A percentile compares a stretch with the other conserved stretches of the same genome.
Conservation (phyloP, 768 basidiomycete species). For the Phaeotremella skinneri region DNA sequence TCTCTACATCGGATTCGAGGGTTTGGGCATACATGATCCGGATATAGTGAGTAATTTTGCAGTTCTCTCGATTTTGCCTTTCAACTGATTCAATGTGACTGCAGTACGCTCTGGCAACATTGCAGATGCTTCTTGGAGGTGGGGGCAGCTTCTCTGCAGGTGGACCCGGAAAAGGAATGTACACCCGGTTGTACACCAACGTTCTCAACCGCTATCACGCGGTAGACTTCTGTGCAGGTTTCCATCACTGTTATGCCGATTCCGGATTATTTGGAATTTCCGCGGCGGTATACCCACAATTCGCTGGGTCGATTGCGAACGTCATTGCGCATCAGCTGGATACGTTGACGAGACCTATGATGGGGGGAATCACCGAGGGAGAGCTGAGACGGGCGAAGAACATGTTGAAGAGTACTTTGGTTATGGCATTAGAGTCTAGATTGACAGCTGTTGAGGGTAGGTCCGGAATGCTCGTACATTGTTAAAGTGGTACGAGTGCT, state of each 20-base stretch:
- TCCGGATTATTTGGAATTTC: constrained; percentile 89
- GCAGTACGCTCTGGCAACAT: constrained; percentile 78
- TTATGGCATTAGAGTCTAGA: constrained; percentile 91
- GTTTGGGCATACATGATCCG: constrained; percentile 76
- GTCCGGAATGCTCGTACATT: constrained; percentile 17
- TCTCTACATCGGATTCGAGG: constrained; percentile 88
- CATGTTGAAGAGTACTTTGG: constrained; percentile 84
- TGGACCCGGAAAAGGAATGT: constrained; percentile 99
- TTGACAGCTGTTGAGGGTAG: constrained; percentile 53
- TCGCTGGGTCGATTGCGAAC: constrained; percentile 64
- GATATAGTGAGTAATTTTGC: constrained; percentile 63
- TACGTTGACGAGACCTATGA: constrained; percentile 61
- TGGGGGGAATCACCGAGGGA: constrained; percentile 50
- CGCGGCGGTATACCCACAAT: constrained; percentile 73
- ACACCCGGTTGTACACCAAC: constrained; percentile 91
- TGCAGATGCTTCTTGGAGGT: constrained; percentile 92
- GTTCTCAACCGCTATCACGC: constrained; percentile 92
- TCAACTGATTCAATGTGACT: neutral
- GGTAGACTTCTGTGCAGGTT: constrained; percentile 91
- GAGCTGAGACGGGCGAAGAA: constrained; percentile 90
- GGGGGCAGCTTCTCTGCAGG: constrained; percentile 98
- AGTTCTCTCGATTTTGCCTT: neutral
- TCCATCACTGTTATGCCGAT: constrained; percentile 96
- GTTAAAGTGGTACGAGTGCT: constrained; percentile 57
- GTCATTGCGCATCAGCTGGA: constrained; percentile 86